phyloP scores from a whole-genome alignment of 2,329 filamentous ascomycete genomes.

The Fusarium sp. region DNA sequence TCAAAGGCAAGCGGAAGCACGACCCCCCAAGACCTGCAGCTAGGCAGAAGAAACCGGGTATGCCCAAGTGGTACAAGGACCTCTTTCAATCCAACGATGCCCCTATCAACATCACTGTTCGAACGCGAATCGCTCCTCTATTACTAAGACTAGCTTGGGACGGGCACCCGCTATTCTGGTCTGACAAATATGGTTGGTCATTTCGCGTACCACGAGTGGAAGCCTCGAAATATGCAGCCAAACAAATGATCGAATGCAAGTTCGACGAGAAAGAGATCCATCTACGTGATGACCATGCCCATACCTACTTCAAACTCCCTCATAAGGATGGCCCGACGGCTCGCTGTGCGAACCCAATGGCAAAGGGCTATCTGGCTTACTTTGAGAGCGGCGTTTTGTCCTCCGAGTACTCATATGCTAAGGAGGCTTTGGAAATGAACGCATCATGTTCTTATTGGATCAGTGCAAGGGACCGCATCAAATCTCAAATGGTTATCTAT shows the following conservation, averaged over 20 bases:
- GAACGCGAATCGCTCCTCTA: constrained; percentile 87
- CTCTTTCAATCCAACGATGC: constrained; percentile 76
- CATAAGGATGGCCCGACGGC: constrained; percentile 93
- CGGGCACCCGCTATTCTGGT: constrained; percentile 90
- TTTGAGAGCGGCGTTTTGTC: constrained; percentile 91
- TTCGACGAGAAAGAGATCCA: constrained; percentile 78
- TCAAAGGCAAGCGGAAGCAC: constrained; percentile 87
- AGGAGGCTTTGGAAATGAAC: constrained; percentile 97
- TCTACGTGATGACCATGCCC: constrained; percentile 72
- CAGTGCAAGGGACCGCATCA: constrained; percentile 91
- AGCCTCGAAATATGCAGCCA: constrained; percentile 71
- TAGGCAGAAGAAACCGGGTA: constrained; percentile 92
- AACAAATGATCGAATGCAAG: constrained; percentile 78
- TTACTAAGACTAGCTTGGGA: constrained; percentile 90
- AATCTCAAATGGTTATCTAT: constrained; percentile 94
- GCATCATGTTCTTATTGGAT: constrained; percentile 99
- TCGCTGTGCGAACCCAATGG: constrained; percentile 86
- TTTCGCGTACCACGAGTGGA: constrained; percentile 78
- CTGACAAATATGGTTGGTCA: constrained; percentile 91
- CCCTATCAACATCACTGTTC: constrained; percentile 81
- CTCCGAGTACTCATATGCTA: constrained; percentile 89
- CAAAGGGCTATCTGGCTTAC: constrained; percentile 89
- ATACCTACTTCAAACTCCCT: constrained; percentile 89
- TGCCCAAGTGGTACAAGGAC: constrained; percentile 96
- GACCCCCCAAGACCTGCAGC: constrained; percentile 81